These are phyloP conservation scores for Quercus agrifolia DNA, from an alignment of 306 rosid genomes.

Conservation along the genomic window DNA sequence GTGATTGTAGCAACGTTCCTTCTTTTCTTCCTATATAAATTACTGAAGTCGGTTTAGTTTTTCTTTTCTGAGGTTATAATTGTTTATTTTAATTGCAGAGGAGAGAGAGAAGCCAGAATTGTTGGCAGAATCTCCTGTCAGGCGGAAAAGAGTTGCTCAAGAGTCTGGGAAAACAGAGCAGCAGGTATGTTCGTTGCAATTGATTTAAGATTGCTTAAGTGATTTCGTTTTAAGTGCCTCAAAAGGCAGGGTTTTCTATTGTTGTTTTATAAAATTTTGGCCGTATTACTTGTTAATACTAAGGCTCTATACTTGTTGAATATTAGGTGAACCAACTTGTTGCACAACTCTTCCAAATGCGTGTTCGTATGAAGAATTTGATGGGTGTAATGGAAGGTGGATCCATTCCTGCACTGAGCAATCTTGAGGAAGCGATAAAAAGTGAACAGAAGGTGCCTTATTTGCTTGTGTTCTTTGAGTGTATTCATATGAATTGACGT, in stretches of 20 bases:
- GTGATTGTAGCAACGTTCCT: background rate
- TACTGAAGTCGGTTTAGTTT: background rate
- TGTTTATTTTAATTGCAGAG: slow-evolving; percentile 56
- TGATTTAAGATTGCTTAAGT: slow-evolving; percentile 8
- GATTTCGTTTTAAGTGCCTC: background rate
- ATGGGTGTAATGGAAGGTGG: slow-evolving; percentile 95
- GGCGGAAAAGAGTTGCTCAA: slow-evolving; percentile 88
- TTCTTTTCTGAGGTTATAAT: slow-evolving; percentile 2
- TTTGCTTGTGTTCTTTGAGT: background rate
- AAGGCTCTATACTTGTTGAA: background rate
- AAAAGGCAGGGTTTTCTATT: background rate
- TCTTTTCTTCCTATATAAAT: background rate
- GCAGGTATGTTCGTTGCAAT: slow-evolving; percentile 50
- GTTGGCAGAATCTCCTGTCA: slow-evolving; percentile 79
- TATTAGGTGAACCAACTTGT: slow-evolving; percentile 84
- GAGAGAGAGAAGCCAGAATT: slow-evolving; percentile 95
- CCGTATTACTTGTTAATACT: background rate
- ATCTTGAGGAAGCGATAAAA: slow-evolving; percentile 90
- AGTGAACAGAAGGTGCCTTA: slow-evolving; percentile 71
- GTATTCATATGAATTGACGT: background rate
- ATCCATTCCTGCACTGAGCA: slow-evolving; percentile 74
- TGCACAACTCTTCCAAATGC: slow-evolving; percentile 95
- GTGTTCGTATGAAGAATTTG: slow-evolving; percentile 88
- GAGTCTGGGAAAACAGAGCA: slow-evolving; percentile 97
- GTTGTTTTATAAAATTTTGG: background rate